These are phyloP conservation scores for Bruguiera sexangula DNA, from an alignment of 345 rosid genomes.

Conservation along the genomic window DNA sequence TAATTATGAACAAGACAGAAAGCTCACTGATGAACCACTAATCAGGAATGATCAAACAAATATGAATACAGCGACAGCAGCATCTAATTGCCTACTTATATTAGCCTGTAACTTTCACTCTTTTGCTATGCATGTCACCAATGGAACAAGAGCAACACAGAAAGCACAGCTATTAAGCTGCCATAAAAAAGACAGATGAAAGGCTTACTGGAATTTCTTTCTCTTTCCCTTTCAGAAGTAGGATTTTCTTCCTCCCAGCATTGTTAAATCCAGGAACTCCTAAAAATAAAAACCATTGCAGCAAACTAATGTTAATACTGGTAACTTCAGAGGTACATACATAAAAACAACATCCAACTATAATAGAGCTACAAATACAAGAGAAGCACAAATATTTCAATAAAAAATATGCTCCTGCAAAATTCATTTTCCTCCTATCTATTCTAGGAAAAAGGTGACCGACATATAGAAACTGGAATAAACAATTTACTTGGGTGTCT, in stretches of 20 bases:
- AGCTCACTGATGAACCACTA: too few species aligned
- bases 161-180: too few species aligned
- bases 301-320: background rate
- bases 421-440: background rate
- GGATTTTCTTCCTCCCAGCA: constrained; percentile 47
- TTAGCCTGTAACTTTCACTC: background rate
- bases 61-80: background rate
- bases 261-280: constrained; percentile 39
- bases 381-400: background rate
- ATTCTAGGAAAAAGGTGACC: background rate
- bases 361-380: background rate
- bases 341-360: background rate
- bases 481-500: background rate
- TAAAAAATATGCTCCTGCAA: background rate
- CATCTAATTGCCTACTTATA: background rate
- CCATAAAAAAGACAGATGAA: background rate
- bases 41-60: too few species aligned
- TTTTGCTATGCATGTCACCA: background rate
- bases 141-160: background rate
- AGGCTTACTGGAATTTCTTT: constrained; percentile 49
- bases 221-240: constrained; percentile 64
- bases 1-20: too few species aligned
- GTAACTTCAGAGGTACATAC: background rate
- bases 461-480: background rate
- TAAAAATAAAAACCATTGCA: constrained; percentile 23